These are phyloP conservation scores for Boletus barrowsii DNA, from an alignment of 768 basidiomycete genomes.

Conservation along the genomic window DNA sequence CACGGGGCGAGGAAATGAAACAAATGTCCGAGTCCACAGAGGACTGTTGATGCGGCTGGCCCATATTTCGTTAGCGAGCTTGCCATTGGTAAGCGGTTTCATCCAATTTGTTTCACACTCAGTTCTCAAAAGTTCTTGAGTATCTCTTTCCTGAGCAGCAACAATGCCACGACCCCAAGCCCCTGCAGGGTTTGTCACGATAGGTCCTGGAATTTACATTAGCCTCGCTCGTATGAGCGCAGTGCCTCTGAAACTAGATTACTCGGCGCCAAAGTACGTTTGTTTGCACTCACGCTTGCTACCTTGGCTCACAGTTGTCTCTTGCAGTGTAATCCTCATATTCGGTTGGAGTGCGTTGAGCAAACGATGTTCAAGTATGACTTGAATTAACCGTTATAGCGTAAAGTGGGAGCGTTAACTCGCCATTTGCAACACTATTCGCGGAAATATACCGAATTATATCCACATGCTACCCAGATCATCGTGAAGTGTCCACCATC, in stretches of 20 bases:
- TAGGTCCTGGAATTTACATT: not conserved
- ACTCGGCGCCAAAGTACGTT: slow-evolving; percentile 22
- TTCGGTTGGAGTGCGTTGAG: slow-evolving; percentile 29
- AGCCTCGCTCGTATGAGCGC: not conserved
- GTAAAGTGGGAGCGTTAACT: slow-evolving; percentile 25
- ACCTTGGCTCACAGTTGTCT: not conserved
- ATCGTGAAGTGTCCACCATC: slow-evolving; percentile 22
- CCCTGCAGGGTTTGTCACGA: slow-evolving; percentile 1
- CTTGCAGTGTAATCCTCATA: slow-evolving; percentile 25
- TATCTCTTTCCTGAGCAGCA: not conserved
- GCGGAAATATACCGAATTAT: slow-evolving; percentile 23
- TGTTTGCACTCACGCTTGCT: not conserved
- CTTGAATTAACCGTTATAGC: not conserved
- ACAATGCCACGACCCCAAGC: not conserved
- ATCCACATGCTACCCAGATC: slow-evolving; percentile 27
- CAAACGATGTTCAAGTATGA: not conserved
- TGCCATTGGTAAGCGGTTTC: not conserved
- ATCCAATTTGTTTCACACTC: too few relatives aligned
- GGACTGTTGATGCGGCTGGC: too few relatives aligned
- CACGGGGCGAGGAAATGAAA: too few relatives aligned
- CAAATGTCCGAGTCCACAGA: too few relatives aligned
- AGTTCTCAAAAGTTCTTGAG: not conserved
- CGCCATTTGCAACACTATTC: slow-evolving; percentile 27
- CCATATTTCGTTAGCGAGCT: too few relatives aligned
- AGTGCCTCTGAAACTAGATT: not conserved